Percentiles rank a stretch among this genome's conserved stretches.
phyloP scores from a whole-genome alignment of 169 alveolate species.

The Plasmodium vinckei region DNA sequence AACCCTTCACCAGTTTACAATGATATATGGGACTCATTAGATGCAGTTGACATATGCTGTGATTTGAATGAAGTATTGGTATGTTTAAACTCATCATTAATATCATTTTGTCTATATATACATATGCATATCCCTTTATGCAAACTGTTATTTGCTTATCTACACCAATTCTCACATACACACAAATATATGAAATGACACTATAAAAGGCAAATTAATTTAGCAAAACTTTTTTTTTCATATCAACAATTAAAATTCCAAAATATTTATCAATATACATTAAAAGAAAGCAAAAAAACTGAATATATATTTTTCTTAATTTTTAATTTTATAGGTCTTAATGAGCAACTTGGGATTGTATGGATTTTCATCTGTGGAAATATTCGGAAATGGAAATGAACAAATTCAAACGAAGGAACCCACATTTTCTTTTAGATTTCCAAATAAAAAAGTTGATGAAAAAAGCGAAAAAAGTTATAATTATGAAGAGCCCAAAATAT shows the following conservation, averaged over 20 bases:
- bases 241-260: too few species aligned
- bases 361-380: constrained; percentile 68
- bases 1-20: constrained; percentile 67
- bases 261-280: too few species aligned
- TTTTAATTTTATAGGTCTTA: constrained; percentile 21
- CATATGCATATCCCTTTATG: too few species aligned
- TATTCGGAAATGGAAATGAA: constrained; percentile 4
- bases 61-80: constrained; percentile 75
- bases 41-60: constrained; percentile 63
- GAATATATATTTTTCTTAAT: too few species aligned
- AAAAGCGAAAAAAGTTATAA: constrained; percentile 27
- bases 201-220: too few species aligned
- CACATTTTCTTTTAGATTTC: constrained; percentile 12
- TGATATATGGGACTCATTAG: constrained; percentile 38
- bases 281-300: too few species aligned
- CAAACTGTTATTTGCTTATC: too few species aligned
- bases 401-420: constrained; percentile 21
- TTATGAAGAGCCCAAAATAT: constrained; percentile 65
- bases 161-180: too few species aligned
- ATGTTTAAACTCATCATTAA: neutral
- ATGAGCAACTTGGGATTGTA: constrained; percentile 72
- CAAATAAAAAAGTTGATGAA: constrained; percentile 17
- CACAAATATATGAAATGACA: too few species aligned
- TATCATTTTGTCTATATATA: too few species aligned
- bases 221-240: too few species aligned